Evolutionary conservation across 768 basidiomycete genomes (phyloP).

Genomic region (Auricularia heimuer): DNA sequence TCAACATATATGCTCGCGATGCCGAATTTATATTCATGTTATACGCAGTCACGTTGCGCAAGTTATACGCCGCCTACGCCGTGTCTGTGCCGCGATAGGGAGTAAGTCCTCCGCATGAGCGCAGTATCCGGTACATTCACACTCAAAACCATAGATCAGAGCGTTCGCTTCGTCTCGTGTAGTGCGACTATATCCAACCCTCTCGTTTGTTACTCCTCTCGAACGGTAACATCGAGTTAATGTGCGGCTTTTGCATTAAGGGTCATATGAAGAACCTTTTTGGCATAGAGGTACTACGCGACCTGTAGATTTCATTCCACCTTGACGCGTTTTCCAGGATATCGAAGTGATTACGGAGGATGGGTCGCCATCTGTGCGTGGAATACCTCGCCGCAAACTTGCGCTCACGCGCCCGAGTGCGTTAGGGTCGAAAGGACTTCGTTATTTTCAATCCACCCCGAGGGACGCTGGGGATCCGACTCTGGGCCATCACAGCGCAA

Average conservation of each 20-base stretch:
- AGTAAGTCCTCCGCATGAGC: conserved; percentile 35
- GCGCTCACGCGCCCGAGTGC: neutral
- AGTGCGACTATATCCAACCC: conserved; percentile 83
- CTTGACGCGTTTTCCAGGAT: conserved; percentile 23
- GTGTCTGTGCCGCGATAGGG: conserved; percentile 67
- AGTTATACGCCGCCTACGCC: conserved; percentile 63
- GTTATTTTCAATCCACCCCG: conserved; percentile 66
- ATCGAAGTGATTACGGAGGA: conserved; percentile 66
- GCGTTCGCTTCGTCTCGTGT: conserved; percentile 65
- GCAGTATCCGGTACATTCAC: no score
- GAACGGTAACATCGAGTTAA: neutral
- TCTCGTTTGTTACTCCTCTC: conserved; percentile 13
- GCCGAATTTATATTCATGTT: neutral
- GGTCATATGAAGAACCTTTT: conserved; percentile 68
- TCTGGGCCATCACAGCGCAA: conserved; percentile 45
- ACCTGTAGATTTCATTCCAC: neutral
- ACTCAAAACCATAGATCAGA: conserved; percentile 29
- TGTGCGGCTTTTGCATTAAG: conserved; percentile 9
- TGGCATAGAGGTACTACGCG: conserved; percentile 37
- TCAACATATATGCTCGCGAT: conserved; percentile 15
- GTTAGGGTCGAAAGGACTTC: conserved; percentile 58
- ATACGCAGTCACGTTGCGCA: conserved; percentile 63
- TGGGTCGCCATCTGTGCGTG: conserved; percentile 52
- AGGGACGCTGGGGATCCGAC: conserved; percentile 44
- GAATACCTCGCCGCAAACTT: no score